phyloP scores from a whole-genome alignment of 345 rosid species.

The Arabidopsis arenosa region DNA sequence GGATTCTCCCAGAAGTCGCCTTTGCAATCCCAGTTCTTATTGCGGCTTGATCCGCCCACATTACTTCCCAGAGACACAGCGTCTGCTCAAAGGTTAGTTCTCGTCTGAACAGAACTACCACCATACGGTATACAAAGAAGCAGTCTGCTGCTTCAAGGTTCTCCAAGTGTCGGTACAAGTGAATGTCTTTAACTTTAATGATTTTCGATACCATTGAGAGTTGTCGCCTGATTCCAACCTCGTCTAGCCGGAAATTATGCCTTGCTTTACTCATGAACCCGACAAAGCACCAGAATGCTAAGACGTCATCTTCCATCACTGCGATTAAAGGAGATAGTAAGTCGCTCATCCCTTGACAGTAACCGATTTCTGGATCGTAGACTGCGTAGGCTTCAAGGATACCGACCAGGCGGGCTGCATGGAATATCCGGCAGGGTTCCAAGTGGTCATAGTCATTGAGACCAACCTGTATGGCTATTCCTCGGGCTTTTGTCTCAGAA shows the following conservation, averaged over 20 bases:
- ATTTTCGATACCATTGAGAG: conserved; percentile 80
- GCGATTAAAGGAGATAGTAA: conserved; percentile 79
- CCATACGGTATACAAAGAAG: conserved; percentile 95
- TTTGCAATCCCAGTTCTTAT: conserved; percentile 73
- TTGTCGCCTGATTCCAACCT: conserved; percentile 89
- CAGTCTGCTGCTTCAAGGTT: conserved; percentile 92
- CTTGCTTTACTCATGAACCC: conserved; percentile 96
- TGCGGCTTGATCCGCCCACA: conserved; percentile 98
- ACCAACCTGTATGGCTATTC: conserved; percentile 67
- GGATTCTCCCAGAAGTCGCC: conserved; percentile 84
- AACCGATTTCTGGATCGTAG: conserved; percentile 80
- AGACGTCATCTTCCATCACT: conserved; percentile 76
- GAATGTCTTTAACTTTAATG: conserved; percentile 78
- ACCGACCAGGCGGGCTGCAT: conserved; percentile 84
- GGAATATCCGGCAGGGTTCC: conserved; percentile 80
- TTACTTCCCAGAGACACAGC: conserved; percentile 92
- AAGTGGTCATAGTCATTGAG: conserved; percentile 79
- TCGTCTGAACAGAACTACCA: conserved; percentile 87
- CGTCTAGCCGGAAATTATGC: conserved; percentile 93
- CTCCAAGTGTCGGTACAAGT: conserved; percentile 85
- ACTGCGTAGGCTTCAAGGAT: conserved; percentile 94
- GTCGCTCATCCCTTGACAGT: conserved; percentile 99
- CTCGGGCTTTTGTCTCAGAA: conserved; percentile 59
- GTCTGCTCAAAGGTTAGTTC: conserved; percentile 86
- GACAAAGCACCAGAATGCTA: conserved; percentile 94